These are phyloP conservation scores for Leccinellum rugosiceps DNA, from an alignment of 768 basidiomycete genomes.

Conservation along the genomic window DNA sequence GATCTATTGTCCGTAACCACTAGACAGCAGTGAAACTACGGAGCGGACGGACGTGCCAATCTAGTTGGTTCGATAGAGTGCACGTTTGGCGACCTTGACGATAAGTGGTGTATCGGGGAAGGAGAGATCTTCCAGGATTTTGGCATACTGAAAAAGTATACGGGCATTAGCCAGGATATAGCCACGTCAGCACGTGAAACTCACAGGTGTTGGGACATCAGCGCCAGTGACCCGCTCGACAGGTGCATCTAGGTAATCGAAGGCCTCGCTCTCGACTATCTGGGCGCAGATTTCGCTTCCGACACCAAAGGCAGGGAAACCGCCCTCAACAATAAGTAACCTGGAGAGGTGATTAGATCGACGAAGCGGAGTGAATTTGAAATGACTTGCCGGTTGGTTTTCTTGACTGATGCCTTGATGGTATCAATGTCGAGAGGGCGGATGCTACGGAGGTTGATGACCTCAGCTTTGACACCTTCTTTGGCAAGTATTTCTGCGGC, in stretches of 20 bases:
- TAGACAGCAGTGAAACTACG: slow-evolving; percentile 12
- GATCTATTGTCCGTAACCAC: slow-evolving; percentile 14
- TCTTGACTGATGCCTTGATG: slow-evolving; percentile 96
- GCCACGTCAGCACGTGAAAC: slow-evolving; percentile 29
- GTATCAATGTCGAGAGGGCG: slow-evolving; percentile 97
- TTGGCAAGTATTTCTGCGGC: slow-evolving; percentile 91
- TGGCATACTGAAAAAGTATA: slow-evolving; percentile 67
- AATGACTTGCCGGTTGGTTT: slow-evolving; percentile 81
- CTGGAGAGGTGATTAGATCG: slow-evolving; percentile 36
- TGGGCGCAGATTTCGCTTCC: slow-evolving; percentile 98
- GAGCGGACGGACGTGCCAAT: slow-evolving; percentile 41
- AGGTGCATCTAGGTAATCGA: slow-evolving; percentile 97
- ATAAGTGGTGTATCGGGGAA: slow-evolving; percentile 94
- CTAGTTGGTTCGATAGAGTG: slow-evolving; percentile 87
- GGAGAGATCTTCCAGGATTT: slow-evolving; percentile 81
- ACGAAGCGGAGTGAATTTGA: neutral
- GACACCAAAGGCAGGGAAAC: slow-evolving; percentile 98
- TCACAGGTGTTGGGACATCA: slow-evolving; percentile 92
- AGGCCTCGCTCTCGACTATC: slow-evolving; percentile 95
- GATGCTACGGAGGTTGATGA: slow-evolving; percentile 94
- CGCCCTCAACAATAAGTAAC: slow-evolving; percentile 93
- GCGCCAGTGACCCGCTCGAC: slow-evolving; percentile 98
- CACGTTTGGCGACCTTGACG: slow-evolving; percentile 92
- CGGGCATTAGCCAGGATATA: slow-evolving; percentile 10
- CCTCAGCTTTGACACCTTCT: slow-evolving; percentile 96